Conservation (phyloP, 1,284 basidiomycete species). For the Leccinum subrobustum region DNA sequence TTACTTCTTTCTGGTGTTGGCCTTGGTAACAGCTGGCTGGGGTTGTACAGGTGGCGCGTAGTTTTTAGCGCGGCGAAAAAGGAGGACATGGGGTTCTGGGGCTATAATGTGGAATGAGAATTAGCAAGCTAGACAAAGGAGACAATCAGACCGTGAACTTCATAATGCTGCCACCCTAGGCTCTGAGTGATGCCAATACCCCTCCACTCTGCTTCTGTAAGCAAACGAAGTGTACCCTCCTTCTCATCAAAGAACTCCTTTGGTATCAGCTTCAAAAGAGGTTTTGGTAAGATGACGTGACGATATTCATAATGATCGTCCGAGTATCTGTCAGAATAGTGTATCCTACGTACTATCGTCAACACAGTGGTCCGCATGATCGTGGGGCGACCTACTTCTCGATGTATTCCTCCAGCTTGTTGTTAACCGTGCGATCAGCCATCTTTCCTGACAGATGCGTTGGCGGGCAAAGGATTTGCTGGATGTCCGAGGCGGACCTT, state of each 20-base stretch:
- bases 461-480: background rate
- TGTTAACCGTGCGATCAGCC: conserved; percentile 34
- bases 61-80: conserved; percentile 74
- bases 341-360: conserved; percentile 52
- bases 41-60: conserved; percentile 51
- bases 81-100: conserved; percentile 83
- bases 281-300: conserved; percentile 90
- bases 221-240: conserved; percentile 79
- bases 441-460: conserved; percentile 15
- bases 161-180: conserved; percentile 96
- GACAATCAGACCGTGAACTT: conserved; percentile 79
- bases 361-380: conserved; percentile 9
- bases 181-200: conserved; percentile 96
- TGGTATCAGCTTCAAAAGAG: conserved; percentile 84
- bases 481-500: conserved; percentile 1
- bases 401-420: conserved; percentile 65
- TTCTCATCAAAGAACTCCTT: conserved; percentile 78
- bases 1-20: conserved; percentile 41
- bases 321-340: conserved; percentile 82
- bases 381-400: conserved; percentile 49
- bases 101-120: conserved; percentile 43
- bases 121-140: background rate
- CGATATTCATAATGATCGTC: conserved; percentile 87
- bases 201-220: conserved; percentile 90
- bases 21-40: conserved; percentile 28